Evolutionary conservation across 192 early-diverging fungal genomes (phyloP), one percentile per base, ranked within the genome.

Genomic region (Coemansia sp.): DNA sequence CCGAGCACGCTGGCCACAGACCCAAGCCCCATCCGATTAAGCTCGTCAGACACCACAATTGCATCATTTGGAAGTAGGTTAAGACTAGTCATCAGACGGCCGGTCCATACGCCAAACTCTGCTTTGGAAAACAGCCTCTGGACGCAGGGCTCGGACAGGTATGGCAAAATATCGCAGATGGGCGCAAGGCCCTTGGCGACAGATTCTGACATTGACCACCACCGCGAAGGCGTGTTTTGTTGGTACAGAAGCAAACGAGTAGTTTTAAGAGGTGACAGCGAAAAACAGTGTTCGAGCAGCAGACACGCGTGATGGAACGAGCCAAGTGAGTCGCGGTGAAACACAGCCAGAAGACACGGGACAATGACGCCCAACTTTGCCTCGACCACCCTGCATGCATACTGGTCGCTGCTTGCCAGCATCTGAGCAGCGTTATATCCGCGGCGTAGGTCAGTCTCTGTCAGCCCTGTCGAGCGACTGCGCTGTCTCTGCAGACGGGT

Each of bases 281-380:
- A 60, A 65, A 82, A 74, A 60, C 80, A 82, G 60, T 82, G 72
- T 56, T 82, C 75, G n/a, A 82, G 75, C 62, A 82, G 59, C 64
- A 77, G 16, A 55, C 75, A 77, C 3, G 63, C 74, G 64, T 82
- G 80, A 50, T 82, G 75, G 68, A 82, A 82, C 31, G 80, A 82
- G 28, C 80, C 80, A 48, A 74, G 69, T 49, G 80, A 70, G 66
- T 82, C 75, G 42, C 58, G 61, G 61, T 82, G 68, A 51, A 82
- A 82, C 60, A 82, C 75, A 4, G 74, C 80, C 80, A 82, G 77
- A 67, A 82, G 68, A 14, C 75, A 73, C 1, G 74, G 75, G 5
- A 82, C 59, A 54, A 82, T 73, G 30, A 77, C 70, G 14, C 68
- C 45, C 20, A 82, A 40, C 68, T 82, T 82, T 14, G 80, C 67